Evolutionary conservation across 805 yeast genomes (phyloP).

Genomic region (Yamadazyma kitorensis): DNA sequence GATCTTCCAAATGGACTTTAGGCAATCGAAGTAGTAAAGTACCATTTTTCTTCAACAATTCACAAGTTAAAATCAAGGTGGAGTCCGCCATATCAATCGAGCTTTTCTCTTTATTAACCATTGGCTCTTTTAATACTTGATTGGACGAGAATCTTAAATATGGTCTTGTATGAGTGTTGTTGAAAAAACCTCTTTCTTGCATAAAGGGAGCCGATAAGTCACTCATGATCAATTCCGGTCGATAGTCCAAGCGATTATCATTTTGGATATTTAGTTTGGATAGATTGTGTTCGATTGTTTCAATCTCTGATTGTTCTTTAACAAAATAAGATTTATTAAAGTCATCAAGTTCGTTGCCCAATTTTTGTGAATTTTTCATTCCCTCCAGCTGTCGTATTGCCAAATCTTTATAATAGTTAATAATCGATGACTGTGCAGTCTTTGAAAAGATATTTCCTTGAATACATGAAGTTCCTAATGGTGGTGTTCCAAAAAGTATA

Average conservation of each 20-base stretch:
- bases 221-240: conserved; percentile 35
- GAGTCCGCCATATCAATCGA: conserved; percentile 42
- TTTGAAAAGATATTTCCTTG: conserved; percentile 85
- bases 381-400: conserved; percentile 16
- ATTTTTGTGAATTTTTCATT: neutral
- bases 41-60: conserved; percentile 27
- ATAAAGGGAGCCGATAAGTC: conserved; percentile 33
- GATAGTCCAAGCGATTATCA: conserved; percentile 17
- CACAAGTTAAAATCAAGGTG: conserved; percentile 28
- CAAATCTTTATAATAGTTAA: conserved; percentile 27
- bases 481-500: conserved; percentile 74
- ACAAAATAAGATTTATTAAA: conserved; percentile 22
- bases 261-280: neutral
- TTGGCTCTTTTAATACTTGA: conserved; percentile 23
- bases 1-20: conserved; percentile 22
- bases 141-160: conserved; percentile 26
- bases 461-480: conserved; percentile 70
- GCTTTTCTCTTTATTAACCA: conserved; percentile 24
- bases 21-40: conserved; percentile 29
- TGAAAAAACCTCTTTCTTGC: conserved; percentile 37
- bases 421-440: conserved; percentile 24
- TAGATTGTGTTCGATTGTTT: conserved; percentile 9
- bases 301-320: conserved; percentile 24
- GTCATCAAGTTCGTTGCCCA: conserved; percentile 2
- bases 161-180: conserved; percentile 35